phyloP scores from a whole-genome alignment of 31 red algal species.

The Asparagopsis taxiformis region DNA sequence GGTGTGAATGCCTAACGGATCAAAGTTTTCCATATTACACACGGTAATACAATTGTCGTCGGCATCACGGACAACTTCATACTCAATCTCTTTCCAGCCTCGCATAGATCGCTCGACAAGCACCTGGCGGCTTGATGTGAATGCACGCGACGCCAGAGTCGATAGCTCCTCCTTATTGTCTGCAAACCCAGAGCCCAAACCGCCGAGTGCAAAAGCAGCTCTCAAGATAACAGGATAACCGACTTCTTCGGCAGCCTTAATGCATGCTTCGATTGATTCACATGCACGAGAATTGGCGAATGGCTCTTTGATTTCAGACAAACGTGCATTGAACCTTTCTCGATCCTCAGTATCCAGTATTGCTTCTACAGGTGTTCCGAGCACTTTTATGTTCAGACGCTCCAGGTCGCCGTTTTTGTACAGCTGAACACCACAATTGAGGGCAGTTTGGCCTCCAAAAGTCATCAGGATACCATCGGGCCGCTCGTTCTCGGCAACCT shows the following conservation, averaged over 20 bases:
- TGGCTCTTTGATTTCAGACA: slow-evolving; percentile 90
- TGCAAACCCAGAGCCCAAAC: slow-evolving; percentile 96
- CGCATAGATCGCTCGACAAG: slow-evolving; percentile 93
- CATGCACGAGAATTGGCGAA: slow-evolving; percentile 74
- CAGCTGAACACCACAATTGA: slow-evolving; percentile 93
- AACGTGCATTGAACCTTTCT: slow-evolving; percentile 82
- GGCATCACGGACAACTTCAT: slow-evolving; percentile 97
- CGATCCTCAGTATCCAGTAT: slow-evolving; percentile 98
- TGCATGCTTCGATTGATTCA: slow-evolving; percentile 63
- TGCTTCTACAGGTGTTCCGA: slow-evolving; percentile 86
- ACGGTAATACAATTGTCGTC: slow-evolving; percentile 98
- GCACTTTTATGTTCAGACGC: slow-evolving; percentile 67
- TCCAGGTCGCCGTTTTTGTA: slow-evolving; percentile 74
- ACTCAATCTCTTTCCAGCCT: slow-evolving; percentile 99
- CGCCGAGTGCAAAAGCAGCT: slow-evolving; percentile 96
- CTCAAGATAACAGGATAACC: slow-evolving; percentile 98
- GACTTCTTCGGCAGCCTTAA: slow-evolving; percentile 81
- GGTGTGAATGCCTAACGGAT: slow-evolving; percentile 97
- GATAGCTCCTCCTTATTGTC: slow-evolving; percentile 71
- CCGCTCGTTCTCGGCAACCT: slow-evolving; percentile 89
- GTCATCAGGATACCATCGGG: slow-evolving; percentile 96
- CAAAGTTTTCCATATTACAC: slow-evolving; percentile 99
- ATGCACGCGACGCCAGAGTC: slow-evolving; percentile 70
- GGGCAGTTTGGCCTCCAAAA: slow-evolving; percentile 97
- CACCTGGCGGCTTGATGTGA: slow-evolving; percentile 79